A percentile compares a stretch with the other conserved stretches of the same genome.
Evolutionary conservation across 306 rosid species (phyloP).

Genomic region (Mimosa bimucronata): DNA sequence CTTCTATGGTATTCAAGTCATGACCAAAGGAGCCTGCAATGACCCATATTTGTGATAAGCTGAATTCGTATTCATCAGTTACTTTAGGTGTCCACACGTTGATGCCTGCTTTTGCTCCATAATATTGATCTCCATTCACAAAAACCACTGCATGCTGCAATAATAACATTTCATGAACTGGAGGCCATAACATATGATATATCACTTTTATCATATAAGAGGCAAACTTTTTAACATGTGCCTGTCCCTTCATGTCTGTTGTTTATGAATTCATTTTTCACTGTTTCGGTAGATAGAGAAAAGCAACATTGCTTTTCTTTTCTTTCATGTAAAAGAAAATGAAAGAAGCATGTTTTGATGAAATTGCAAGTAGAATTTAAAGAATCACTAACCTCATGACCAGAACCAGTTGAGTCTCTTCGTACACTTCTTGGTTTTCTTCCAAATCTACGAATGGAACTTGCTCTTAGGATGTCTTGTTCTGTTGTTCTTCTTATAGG

Average conservation of each 20-base stretch:
- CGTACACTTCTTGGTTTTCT: conserved; percentile 77
- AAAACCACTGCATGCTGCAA: conserved; percentile 94
- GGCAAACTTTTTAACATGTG: conserved; percentile 35
- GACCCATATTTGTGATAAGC: conserved; percentile 96
- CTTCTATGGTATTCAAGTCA: conserved; percentile 95
- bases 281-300: conserved; percentile 30
- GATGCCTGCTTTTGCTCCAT: conserved; percentile 93
- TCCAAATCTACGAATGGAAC: conserved; percentile 70
- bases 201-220: conserved; percentile 31
- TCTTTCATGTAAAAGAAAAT: conserved; percentile 13
- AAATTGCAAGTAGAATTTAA: background rate
- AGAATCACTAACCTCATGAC: conserved; percentile 79
- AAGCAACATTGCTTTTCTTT: conserved; percentile 19
- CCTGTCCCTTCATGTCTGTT: conserved; percentile 39
- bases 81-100: conserved; percentile 91
- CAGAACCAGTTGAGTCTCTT: conserved; percentile 82
- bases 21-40: conserved; percentile 93
- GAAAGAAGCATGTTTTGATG: conserved; percentile 4
- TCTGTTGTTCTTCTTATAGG: conserved; percentile 86
- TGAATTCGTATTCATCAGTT: conserved; percentile 80
- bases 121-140: conserved; percentile 94
- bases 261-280: conserved; percentile 26
- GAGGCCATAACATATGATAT: background rate
- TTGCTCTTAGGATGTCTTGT: conserved; percentile 79
- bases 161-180: conserved; percentile 9